These are phyloP conservation scores for Lyophyllum semitale DNA, from an alignment of 768 basidiomycete species.

Conservation along the genomic window DNA sequence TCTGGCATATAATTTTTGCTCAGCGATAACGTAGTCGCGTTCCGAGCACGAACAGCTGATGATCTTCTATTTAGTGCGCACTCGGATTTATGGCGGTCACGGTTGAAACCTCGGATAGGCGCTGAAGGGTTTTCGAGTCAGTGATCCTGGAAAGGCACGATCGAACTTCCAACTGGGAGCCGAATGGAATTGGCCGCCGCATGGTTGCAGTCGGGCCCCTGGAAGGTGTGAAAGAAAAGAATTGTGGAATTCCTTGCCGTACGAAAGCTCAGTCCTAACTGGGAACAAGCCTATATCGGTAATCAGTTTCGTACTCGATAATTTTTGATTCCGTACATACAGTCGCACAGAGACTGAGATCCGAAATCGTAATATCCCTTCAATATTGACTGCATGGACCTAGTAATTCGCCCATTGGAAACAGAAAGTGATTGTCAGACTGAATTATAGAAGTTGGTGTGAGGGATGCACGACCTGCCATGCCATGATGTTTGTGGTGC, in stretches of 20 bases:
- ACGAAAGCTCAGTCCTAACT: too few relatives aligned
- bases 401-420: too few relatives aligned
- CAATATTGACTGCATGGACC: background rate
- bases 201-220: background rate
- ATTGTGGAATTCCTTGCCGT: background rate
- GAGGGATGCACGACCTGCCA: too few relatives aligned
- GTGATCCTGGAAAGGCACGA: background rate
- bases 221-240: background rate
- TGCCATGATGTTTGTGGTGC: too few relatives aligned
- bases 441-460: too few relatives aligned
- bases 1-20: background rate
- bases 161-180: background rate
- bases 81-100: background rate
- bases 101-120: background rate
- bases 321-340: too few relatives aligned
- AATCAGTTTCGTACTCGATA: too few relatives aligned
- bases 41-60: background rate
- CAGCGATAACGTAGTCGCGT: background rate
- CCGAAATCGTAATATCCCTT: background rate
- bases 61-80: background rate
- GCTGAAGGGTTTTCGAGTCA: background rate
- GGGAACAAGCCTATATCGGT: too few relatives aligned
- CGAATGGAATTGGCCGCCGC: background rate
- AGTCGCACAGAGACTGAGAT: background rate
- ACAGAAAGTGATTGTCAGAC: too few relatives aligned